Evolutionary conservation across 2,329 filamentous ascomycete genomes (phyloP).

Genomic region (Xylariaceae sp.): DNA sequence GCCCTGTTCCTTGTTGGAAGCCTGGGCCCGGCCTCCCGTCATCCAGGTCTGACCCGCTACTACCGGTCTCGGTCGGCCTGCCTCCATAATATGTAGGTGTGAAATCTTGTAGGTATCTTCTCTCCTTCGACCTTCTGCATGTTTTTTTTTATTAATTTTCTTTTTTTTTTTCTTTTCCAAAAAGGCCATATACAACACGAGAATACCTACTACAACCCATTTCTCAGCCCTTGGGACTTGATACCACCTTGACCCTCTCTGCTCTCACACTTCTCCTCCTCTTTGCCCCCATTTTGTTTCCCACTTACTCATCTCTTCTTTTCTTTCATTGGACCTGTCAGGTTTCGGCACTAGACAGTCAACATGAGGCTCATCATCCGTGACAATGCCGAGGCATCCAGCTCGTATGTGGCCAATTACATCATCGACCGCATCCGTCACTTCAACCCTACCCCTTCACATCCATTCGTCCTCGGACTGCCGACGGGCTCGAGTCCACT

Average conservation of each 20-base stretch:
- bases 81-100: constrained; percentile 25
- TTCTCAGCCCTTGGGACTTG: constrained; percentile 2
- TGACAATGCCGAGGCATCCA: constrained; percentile 62
- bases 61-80: constrained; percentile 19
- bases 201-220: background rate
- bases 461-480: constrained; percentile 76
- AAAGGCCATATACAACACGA: constrained; percentile 6
- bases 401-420: constrained; percentile 74
- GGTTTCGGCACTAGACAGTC: constrained; percentile 21
- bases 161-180: too few species aligned
- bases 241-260: constrained; percentile 13
- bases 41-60: constrained; percentile 10
- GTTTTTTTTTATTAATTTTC: constrained; percentile 5
- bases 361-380: constrained; percentile 79
- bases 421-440: constrained; percentile 75
- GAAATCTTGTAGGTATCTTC: constrained; percentile 16
- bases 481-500: constrained; percentile 80
- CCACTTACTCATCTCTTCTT: background rate
- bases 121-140: constrained; percentile 11
- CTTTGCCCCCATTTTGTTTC: background rate
- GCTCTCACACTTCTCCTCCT: background rate
- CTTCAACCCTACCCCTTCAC: constrained; percentile 64
- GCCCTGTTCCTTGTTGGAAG: constrained; percentile 19
- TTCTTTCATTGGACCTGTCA: constrained; percentile 19
- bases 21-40: constrained; percentile 14